These are phyloP conservation scores for Petunia axillaris DNA, from an alignment of 257 asterid genomes.

Conservation along the genomic window DNA sequence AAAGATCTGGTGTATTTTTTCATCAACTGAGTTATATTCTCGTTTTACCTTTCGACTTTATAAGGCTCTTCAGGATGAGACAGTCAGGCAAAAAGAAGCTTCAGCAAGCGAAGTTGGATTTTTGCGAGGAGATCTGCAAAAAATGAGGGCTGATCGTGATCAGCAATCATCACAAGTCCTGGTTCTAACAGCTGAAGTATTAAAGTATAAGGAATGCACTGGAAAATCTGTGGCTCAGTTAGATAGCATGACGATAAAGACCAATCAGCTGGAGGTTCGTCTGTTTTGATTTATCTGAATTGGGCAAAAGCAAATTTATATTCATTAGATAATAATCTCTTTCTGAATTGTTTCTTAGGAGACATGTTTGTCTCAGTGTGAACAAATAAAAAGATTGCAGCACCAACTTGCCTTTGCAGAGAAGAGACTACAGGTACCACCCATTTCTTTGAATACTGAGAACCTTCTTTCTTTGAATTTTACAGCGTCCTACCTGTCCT, in stretches of 20 bases:
- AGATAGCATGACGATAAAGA: constrained; percentile 50
- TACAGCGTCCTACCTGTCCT: not conserved
- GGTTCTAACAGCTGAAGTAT: constrained; percentile 58
- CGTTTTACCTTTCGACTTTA: constrained; percentile 4
- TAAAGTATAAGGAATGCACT: constrained; percentile 59
- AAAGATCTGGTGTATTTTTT: not conserved
- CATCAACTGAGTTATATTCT: constrained; percentile 13
- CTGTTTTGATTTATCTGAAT: not conserved
- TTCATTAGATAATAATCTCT: constrained; percentile 3
- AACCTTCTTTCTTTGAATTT: constrained; percentile 7
- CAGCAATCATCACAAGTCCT: constrained; percentile 57
- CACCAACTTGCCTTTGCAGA: constrained; percentile 73
- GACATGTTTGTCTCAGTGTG: constrained; percentile 68
- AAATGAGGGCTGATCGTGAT: constrained; percentile 84
- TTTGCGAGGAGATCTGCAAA: constrained; percentile 74
- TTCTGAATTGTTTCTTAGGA: constrained; percentile 47
- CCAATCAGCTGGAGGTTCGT: constrained; percentile 72
- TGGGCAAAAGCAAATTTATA: not conserved
- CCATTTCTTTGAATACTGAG: not conserved
- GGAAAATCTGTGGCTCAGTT: constrained; percentile 60
- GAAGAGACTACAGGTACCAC: constrained; percentile 61
- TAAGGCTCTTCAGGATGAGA: constrained; percentile 75
- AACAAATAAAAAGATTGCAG: constrained; percentile 62
- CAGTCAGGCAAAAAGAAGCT: constrained; percentile 68
- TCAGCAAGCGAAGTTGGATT: constrained; percentile 64